Base-by-base conservation (phyloP, 2,329 filamentous ascomycete genomes). In the Hypomyces rosellus region DNA sequence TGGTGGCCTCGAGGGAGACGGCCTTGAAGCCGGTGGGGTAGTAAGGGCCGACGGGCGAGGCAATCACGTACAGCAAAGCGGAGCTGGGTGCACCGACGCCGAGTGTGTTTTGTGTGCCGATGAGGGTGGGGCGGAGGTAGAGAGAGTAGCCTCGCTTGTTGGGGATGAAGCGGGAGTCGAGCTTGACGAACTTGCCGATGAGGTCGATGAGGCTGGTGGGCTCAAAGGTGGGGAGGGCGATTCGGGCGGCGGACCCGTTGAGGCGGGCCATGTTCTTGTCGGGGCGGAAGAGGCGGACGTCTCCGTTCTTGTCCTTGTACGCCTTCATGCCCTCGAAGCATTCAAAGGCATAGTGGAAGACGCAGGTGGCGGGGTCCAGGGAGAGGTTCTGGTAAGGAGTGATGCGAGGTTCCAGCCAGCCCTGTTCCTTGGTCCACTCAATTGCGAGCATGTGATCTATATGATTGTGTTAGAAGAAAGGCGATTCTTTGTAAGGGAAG, bases 321-420 rank as follows among this genome's bases (percentile, higher is more conserved):
- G 93, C 93, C 77, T 99, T 99, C 90, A 97, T 96, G 60, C 93
- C 93, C 76, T 99, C 93, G 71, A 99, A 99, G 69, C 88, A 93
- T 71, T 95, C 89, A 66, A 97, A 97, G 45, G 89, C 93, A 72
- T 99, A 99, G 80, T 99, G 93, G 74, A 99, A 92, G 55, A 97
- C 93, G 73, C 91, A 97, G 34, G 89, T 93, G 40, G 93, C 89
- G 22, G 93, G 93, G 69, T 97, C 93, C 62, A 99, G 86, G 42
- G 88, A 92, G 61, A 99, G 88, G 73, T 96, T 96, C 72, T 96
- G 90, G 77, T 97, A 97, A 16, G 93, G 93, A 15, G 81, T 84
- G 66, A 99, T 97, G 57, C 82, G 78, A 51, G 92, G 89, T 13
- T 84, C 72, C 39, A 86, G 73, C 93, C 93, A 96, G 68, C 91